phyloP scores from a whole-genome alignment of 441 rosid species.

The Sinapis alba region DNA sequence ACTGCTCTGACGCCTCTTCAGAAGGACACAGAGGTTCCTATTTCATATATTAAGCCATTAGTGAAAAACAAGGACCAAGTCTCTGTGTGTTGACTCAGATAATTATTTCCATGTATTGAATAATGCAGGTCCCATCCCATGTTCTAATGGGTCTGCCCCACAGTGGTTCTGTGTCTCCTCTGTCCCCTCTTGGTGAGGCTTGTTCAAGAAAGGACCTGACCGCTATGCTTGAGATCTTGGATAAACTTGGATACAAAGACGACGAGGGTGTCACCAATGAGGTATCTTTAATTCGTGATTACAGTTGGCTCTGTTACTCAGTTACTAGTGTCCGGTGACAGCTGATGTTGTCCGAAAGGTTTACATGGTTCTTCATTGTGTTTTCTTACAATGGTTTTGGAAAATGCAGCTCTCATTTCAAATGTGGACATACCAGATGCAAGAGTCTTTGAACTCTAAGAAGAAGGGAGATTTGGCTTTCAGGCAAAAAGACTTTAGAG shows the following conservation, averaged over 20 bases:
- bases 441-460: constrained; percentile 80
- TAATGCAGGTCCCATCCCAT: constrained; percentile 60
- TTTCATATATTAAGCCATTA: background rate
- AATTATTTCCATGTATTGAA: background rate
- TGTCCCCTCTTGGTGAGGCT: constrained; percentile 82
- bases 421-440: constrained; percentile 93
- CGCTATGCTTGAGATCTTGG: constrained; percentile 79
- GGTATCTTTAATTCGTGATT: constrained; percentile 20
- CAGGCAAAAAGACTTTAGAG: constrained; percentile 76
- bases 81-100: constrained; percentile 4
- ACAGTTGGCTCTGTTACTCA: background rate
- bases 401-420: constrained; percentile 85
- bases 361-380: constrained; percentile 1
- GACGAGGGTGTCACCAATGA: constrained; percentile 75
- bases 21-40: constrained; percentile 68
- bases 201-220: constrained; percentile 84
- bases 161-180: constrained; percentile 54
- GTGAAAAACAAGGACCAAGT: background rate
- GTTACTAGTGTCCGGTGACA: no score
- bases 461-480: constrained; percentile 86
- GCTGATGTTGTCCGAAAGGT: no score
- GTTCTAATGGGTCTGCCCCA: constrained; percentile 76
- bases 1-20: constrained; percentile 81
- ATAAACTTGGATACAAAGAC: constrained; percentile 80
- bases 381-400: constrained; percentile 35